These are phyloP conservation scores for Puya raimondii DNA, from an alignment of 176 grass and related monocot species.

Conservation along the genomic window DNA sequence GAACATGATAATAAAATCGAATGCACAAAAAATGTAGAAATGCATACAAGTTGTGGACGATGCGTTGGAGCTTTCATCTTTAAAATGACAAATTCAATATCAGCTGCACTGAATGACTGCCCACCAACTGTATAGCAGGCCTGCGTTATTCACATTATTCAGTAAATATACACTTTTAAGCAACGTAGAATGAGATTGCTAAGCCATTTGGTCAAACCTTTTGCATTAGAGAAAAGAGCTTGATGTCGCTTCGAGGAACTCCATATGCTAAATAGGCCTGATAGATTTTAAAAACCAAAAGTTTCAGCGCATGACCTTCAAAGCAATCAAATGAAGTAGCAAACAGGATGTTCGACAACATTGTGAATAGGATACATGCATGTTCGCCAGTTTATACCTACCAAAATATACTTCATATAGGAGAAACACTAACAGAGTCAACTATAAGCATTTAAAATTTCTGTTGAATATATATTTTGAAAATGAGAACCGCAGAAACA, in stretches of 20 bases:
- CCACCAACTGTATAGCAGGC: constrained; percentile 87
- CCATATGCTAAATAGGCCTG: constrained; percentile 98
- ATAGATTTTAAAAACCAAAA: constrained; percentile 16
- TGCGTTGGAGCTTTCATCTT: constrained; percentile 85
- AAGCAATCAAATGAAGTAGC: constrained; percentile 14
- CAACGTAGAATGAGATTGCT: constrained; percentile 12
- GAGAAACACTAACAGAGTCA: no score
- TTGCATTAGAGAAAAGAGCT: constrained; percentile 97
- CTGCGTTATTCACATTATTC: constrained; percentile 28
- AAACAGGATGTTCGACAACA: background rate
- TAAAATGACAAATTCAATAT: constrained; percentile 88
- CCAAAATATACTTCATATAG: no score
- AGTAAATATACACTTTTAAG: constrained; percentile 5
- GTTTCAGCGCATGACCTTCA: constrained; percentile 4
- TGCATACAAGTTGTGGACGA: constrained; percentile 73
- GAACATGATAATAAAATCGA: background rate
- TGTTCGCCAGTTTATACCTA: no score
- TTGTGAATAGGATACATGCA: background rate
- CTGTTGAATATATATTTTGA: no score
- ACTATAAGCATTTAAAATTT: no score
- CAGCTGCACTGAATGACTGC: constrained; percentile 86
- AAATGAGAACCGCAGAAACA: no score
- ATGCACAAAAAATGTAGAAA: constrained; percentile 10
- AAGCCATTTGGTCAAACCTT: constrained; percentile 47
- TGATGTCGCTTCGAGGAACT: constrained; percentile 85